Conservation (phyloP, 805 yeast genomes). For the Starmerella apicola region DNA sequence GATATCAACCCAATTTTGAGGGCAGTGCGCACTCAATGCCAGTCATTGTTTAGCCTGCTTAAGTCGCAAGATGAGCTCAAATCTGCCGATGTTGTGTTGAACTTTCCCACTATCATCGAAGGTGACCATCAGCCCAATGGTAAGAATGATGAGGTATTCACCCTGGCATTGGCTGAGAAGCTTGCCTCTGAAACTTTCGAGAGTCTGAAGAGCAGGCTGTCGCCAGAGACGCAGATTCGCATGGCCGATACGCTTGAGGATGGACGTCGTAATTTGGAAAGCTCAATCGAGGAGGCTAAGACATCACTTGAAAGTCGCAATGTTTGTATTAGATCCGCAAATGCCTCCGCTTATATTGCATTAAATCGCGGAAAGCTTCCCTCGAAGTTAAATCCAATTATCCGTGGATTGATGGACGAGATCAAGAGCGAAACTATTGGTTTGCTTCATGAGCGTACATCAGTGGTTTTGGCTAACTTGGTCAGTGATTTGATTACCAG, state of each 20-base stretch:
- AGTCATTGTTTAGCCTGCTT: constrained; percentile 67
- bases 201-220: constrained; percentile 48
- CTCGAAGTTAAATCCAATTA: constrained; percentile 73
- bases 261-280: constrained; percentile 52
- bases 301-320: constrained; percentile 34
- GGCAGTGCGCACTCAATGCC: constrained; percentile 76
- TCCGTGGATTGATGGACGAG: constrained; percentile 84
- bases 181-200: constrained; percentile 51
- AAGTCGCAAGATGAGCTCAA: constrained; percentile 62
- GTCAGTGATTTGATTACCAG: constrained; percentile 44
- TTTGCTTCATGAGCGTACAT: constrained; percentile 58
- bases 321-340: constrained; percentile 53
- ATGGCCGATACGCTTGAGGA: constrained; percentile 66
- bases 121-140: constrained; percentile 43
- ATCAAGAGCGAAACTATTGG: constrained; percentile 60
- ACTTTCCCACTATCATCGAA: constrained; percentile 76
- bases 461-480: constrained; percentile 53
- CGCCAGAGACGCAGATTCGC: constrained; percentile 57
- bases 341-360: constrained; percentile 61
- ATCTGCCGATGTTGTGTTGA: constrained; percentile 62
- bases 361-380: constrained; percentile 45
- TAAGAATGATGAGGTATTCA: constrained; percentile 81
- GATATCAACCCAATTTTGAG: constrained; percentile 80
- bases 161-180: constrained; percentile 62
- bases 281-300: constrained; percentile 59